phyloP scores from a whole-genome alignment of 768 basidiomycete genomes.

The Lactarius pseudohatsudake region DNA sequence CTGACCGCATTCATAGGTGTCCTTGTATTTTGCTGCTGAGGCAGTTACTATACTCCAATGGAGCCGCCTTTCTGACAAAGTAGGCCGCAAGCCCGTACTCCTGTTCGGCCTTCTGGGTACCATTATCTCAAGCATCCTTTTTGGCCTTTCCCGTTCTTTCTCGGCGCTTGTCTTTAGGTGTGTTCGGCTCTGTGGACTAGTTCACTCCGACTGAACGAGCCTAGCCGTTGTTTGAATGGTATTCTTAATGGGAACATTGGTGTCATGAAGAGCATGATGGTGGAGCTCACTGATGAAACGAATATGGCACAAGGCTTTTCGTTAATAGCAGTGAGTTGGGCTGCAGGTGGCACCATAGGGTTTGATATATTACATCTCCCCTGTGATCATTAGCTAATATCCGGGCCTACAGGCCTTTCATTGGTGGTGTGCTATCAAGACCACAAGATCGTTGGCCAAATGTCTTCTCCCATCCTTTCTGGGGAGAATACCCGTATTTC shows the following conservation, averaged over 20 bases:
- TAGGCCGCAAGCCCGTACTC: not conserved
- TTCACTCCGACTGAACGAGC: not conserved
- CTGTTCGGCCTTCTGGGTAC: not conserved
- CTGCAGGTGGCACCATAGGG: not conserved
- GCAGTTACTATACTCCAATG: not conserved
- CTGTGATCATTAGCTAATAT: not conserved
- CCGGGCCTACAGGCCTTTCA: conserved; percentile 25
- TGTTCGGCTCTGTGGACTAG: not conserved
- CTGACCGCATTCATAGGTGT: not conserved
- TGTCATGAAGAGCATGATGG: not conserved
- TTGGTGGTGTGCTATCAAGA: conserved; percentile 31
- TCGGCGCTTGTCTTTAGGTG: not conserved
- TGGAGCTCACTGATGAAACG: not conserved
- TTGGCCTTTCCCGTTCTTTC: not conserved
- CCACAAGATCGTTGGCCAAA: conserved; percentile 30
- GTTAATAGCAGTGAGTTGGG: not conserved
- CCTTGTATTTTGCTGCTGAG: not conserved
- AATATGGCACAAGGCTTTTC: not conserved
- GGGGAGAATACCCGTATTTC: conserved; percentile 32
- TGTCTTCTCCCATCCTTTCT: conserved; percentile 29
- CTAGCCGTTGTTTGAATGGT: not conserved
- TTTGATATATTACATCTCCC: conserved; percentile 4
- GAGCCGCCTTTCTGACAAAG: not conserved
- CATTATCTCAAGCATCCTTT: not conserved
- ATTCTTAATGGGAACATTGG: not conserved